phyloP scores from a whole-genome alignment of 1,284 basidiomycete genomes.

The Xanthoconium separans region DNA sequence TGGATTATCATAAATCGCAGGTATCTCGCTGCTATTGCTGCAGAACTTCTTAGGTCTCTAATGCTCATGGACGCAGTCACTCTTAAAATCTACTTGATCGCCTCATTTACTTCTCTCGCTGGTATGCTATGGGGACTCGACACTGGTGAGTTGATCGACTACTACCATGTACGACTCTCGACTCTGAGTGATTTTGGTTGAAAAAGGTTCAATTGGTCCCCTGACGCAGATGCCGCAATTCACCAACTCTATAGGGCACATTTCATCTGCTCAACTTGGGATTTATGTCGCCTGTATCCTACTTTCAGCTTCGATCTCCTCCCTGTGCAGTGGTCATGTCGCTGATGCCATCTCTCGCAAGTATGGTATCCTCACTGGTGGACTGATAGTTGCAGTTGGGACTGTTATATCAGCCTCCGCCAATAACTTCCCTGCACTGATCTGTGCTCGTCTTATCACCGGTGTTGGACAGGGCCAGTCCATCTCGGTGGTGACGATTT shows the following conservation, averaged over 20 bases:
- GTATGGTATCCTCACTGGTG: constrained; percentile 43
- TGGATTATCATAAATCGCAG: neutral
- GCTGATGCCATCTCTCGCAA: constrained; percentile 50
- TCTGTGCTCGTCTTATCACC: constrained; percentile 47
- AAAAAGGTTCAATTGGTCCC: constrained; percentile 44
- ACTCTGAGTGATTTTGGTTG: neutral
- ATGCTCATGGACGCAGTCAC: constrained; percentile 15
- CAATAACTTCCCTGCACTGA: constrained; percentile 36
- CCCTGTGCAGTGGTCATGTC: constrained; percentile 44
- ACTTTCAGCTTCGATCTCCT: constrained; percentile 45
- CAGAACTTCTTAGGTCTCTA: neutral
- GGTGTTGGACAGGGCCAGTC: constrained; percentile 51
- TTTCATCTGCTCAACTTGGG: constrained; percentile 40
- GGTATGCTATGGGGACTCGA: constrained; percentile 36
- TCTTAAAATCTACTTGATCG: constrained; percentile 28
- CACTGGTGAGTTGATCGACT: constrained; percentile 18
- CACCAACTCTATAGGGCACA: constrained; percentile 33
- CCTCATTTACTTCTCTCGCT: constrained; percentile 26
- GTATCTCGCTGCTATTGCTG: neutral
- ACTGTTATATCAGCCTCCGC: constrained; percentile 37
- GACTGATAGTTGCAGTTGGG: constrained; percentile 41
- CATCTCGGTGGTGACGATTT: constrained; percentile 47
- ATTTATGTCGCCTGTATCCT: constrained; percentile 46
- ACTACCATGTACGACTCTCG: neutral
- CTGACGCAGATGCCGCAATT: constrained; percentile 48